Evolutionary conservation across 257 asterid species (phyloP).

Genomic region (Capsicum baccatum): DNA sequence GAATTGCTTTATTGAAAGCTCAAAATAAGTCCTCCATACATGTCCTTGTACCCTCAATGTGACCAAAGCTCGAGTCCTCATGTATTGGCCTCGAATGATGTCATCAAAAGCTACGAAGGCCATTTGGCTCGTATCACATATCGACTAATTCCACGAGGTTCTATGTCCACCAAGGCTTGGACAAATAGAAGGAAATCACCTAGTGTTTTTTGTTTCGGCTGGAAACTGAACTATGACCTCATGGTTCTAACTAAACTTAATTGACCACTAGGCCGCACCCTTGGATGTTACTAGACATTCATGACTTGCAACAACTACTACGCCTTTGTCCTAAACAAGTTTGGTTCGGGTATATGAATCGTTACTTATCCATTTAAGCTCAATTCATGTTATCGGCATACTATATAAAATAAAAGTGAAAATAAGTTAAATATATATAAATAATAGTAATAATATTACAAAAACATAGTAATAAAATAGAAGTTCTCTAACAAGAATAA

Average conservation of each 20-base stretch:
- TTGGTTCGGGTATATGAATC: not conserved
- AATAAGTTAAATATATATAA: no score
- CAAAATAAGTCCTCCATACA: no score
- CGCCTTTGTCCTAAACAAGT: not conserved
- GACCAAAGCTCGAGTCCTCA: no score
- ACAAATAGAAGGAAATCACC: not conserved
- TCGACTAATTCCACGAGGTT: no score
- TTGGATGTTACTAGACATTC: not conserved
- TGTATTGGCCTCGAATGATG: no score
- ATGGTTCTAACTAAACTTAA: not conserved
- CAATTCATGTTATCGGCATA: not conserved
- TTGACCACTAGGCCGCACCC: not conserved
- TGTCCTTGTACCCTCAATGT: no score
- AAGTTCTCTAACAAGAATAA: not conserved
- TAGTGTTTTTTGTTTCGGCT: not conserved
- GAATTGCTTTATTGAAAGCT: no score
- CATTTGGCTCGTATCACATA: no score
- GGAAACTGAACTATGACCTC: not conserved
- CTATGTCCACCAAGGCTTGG: not conserved
- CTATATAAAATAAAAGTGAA: not conserved
- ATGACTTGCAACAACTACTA: not conserved
- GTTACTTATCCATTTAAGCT: not conserved
- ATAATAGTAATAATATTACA: no score
- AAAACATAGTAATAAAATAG: not conserved
- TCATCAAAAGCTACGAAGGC: no score